Conservation (phyloP, 2,329 filamentous ascomycete genomes). For the Mycosphaerella arachidis region DNA sequence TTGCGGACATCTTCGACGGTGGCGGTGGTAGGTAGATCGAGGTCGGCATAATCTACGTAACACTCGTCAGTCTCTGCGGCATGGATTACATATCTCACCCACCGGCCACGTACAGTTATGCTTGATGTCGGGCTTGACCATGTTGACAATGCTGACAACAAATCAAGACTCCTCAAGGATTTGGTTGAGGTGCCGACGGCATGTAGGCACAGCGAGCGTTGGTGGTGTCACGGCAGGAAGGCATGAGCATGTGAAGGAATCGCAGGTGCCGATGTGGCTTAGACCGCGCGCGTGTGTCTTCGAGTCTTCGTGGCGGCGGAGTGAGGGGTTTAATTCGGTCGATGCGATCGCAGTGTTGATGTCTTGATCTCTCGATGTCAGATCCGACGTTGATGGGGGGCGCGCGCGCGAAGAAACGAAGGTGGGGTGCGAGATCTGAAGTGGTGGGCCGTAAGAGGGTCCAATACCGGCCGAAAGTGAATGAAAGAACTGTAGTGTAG, state of each 20-base stretch:
- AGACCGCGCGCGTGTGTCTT: neutral
- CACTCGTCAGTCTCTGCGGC: conserved; percentile 6
- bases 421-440: neutral
- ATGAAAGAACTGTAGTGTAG: neutral
- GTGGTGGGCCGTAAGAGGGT: neutral
- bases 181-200: conserved; percentile 6
- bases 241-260: conserved; percentile 13
- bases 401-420: neutral
- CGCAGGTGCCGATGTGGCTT: neutral
- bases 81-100: neutral
- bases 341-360: neutral
- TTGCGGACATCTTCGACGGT: conserved; percentile 75
- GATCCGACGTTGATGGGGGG: neutral
- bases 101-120: conserved; percentile 20
- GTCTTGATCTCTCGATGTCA: neutral
- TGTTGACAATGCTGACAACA: conserved; percentile 20
- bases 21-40: conserved; percentile 65
- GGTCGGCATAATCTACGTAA: conserved; percentile 57
- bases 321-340: neutral
- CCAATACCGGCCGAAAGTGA: neutral
- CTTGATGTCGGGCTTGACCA: conserved; percentile 35
- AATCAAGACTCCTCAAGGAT: conserved; percentile 6
- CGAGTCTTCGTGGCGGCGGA: neutral
- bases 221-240: conserved; percentile 3
- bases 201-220: neutral